These are phyloP conservation scores for Sordariomycetes sp. DNA, from an alignment of 2,329 filamentous ascomycete genomes.

Conservation along the genomic window DNA sequence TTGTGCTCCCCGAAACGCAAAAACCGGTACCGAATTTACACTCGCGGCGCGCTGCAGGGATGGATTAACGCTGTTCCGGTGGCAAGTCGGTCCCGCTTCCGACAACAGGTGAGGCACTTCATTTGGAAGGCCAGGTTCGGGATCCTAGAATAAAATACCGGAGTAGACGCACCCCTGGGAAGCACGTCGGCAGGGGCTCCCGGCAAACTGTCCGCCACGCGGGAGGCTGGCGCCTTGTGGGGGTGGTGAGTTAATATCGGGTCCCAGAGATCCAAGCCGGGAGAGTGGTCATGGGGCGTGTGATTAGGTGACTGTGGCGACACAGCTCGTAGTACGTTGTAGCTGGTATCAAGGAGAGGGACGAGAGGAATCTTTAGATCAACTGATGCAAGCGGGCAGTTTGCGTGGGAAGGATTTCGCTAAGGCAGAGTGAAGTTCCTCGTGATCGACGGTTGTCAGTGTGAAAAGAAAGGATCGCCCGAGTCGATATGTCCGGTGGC, in stretches of 20 bases:
- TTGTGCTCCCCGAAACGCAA: neutral
- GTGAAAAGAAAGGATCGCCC: neutral
- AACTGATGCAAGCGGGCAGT: neutral
- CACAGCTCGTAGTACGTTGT: neutral
- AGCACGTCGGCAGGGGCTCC: conserved; percentile 2
- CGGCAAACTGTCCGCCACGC: conserved; percentile 4
- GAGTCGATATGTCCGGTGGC: too few species aligned
- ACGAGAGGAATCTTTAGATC: neutral
- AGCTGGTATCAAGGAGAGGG: neutral
- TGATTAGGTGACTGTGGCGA: neutral
- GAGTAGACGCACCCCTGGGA: neutral
- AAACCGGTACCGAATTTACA: neutral
- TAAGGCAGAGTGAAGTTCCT: neutral
- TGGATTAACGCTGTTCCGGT: conserved; percentile 3
- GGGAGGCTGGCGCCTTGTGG: neutral
- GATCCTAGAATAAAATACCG: neutral
- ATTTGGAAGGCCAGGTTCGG: neutral
- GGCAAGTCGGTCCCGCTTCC: conserved; percentile 4
- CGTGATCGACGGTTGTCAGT: neutral
- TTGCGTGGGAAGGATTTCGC: neutral
- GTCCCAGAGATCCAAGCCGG: neutral
- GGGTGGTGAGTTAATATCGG: conserved; percentile 2
- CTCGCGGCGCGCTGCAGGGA: neutral
- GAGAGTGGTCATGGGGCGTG: conserved; percentile 1
- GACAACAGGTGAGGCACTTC: conserved; percentile 2